phyloP scores from a whole-genome alignment of 2,329 filamentous ascomycete species.

The Penicillium sp. region DNA sequence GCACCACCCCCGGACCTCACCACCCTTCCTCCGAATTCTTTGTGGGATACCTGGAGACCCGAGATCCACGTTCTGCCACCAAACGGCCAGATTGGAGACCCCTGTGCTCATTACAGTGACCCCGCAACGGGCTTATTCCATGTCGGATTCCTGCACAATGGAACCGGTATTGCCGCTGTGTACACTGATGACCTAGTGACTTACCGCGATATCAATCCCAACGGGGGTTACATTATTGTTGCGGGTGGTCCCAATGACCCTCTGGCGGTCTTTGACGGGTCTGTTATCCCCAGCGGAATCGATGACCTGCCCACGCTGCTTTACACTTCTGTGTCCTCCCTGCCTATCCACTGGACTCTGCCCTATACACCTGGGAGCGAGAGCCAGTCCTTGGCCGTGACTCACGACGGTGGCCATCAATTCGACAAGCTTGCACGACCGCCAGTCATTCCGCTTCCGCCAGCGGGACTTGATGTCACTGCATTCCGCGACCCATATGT shows the following conservation, averaged over 20 bases:
- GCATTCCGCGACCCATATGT: constrained; percentile 28
- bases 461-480: constrained; percentile 24
- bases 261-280: constrained; percentile 26
- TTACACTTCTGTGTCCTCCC: constrained; percentile 53
- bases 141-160: constrained; percentile 26
- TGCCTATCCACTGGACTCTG: constrained; percentile 53
- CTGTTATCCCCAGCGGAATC: constrained; percentile 25
- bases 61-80: constrained; percentile 24
- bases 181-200: constrained; percentile 24
- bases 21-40: constrained; percentile 20
- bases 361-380: constrained; percentile 52
- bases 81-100: constrained; percentile 25
- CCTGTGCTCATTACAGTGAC: constrained; percentile 26
- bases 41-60: constrained; percentile 28
- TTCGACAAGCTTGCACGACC: constrained; percentile 54
- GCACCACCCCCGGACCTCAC: constrained; percentile 23
- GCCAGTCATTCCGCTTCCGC: constrained; percentile 46
- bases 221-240: constrained; percentile 19
- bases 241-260: constrained; percentile 26
- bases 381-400: constrained; percentile 52
- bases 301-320: constrained; percentile 53
- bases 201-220: constrained; percentile 22
- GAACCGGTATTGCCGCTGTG: constrained; percentile 21
- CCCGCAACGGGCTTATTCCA: constrained; percentile 26
- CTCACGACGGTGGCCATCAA: constrained; percentile 52